Evolutionary conservation across 495 filamentous ascomycete genomes (phyloP).

Genomic region (Xylaria longipes): DNA sequence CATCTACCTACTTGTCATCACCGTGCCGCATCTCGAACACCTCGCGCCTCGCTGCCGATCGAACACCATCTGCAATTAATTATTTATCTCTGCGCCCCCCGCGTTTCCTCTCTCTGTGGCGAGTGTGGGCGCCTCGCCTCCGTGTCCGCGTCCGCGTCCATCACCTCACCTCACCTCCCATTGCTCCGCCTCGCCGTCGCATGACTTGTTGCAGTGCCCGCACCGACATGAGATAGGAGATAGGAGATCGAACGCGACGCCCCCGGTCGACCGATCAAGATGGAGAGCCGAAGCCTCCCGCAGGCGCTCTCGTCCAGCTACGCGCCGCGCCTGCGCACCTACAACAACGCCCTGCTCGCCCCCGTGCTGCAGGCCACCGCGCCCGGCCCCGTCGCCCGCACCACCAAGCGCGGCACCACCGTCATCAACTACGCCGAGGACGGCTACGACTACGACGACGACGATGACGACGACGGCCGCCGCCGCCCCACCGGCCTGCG

Average conservation of each 20-base stretch:
- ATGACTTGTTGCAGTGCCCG: not conserved
- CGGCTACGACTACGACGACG: slow-evolving; percentile 91
- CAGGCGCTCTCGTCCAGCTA: slow-evolving; percentile 92
- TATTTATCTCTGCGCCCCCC: not conserved
- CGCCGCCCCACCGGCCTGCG: slow-evolving; percentile 84
- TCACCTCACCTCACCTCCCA: too few species aligned
- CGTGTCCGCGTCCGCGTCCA: too few species aligned
- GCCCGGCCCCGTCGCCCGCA: slow-evolving; percentile 75
- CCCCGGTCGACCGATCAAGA: slow-evolving; percentile 35
- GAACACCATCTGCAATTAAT: not conserved
- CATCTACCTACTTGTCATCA: not conserved
- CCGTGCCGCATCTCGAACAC: not conserved
- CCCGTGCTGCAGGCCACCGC: slow-evolving; percentile 76
- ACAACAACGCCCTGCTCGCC: slow-evolving; percentile 89
- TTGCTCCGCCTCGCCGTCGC: not conserved
- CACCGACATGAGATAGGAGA: slow-evolving; percentile 34
- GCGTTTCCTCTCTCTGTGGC: not conserved
- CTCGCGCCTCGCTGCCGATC: not conserved
- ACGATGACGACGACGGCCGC: slow-evolving; percentile 80
- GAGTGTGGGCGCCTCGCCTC: slow-evolving; percentile 2
- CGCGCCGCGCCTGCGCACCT: slow-evolving; percentile 87
- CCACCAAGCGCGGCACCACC: slow-evolving; percentile 94
- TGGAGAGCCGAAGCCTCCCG: slow-evolving; percentile 58
- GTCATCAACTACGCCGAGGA: slow-evolving; percentile 98
- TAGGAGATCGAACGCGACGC: slow-evolving; percentile 15